Conservation (phyloP, 768 basidiomycete species). For the Pisolithus orientalis region DNA sequence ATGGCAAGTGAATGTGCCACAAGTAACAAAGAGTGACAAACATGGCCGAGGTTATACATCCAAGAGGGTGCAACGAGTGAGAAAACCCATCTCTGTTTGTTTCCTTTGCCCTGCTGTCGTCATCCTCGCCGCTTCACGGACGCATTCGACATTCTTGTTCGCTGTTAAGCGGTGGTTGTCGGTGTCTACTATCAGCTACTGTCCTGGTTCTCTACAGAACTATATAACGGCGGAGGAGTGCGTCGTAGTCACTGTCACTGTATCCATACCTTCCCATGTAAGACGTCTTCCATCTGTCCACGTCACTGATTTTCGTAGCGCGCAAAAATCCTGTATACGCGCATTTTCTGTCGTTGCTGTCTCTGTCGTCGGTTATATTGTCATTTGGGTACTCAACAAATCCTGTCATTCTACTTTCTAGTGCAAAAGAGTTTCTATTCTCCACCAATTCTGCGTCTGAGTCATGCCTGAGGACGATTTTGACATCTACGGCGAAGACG, state of each 20-base stretch:
- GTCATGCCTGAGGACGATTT: slow-evolving; percentile 73
- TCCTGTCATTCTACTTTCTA: slow-evolving; percentile 29
- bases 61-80: slow-evolving; percentile 1
- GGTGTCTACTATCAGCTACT: slow-evolving; percentile 17
- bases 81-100: slow-evolving; percentile 7
- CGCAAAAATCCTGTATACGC: slow-evolving; percentile 17
- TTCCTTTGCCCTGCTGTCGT: slow-evolving; percentile 4
- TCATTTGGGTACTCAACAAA: slow-evolving; percentile 33
- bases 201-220: slow-evolving; percentile 13
- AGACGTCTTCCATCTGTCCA: slow-evolving; percentile 14
- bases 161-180: slow-evolving; percentile 4
- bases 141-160: slow-evolving; percentile 5
- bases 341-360: slow-evolving; percentile 13
- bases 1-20: slow-evolving; percentile 12
- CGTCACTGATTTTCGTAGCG: slow-evolving; percentile 27
- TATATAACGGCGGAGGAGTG: slow-evolving; percentile 17
- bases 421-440: slow-evolving; percentile 31
- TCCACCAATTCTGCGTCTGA: slow-evolving; percentile 23
- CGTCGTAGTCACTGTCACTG: slow-evolving; percentile 21
- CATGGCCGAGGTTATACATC: slow-evolving; percentile 12
- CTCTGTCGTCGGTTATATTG: slow-evolving; percentile 26
- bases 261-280: slow-evolving; percentile 31
- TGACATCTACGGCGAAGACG: slow-evolving; percentile 77
- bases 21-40: slow-evolving; percentile 20
- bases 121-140: background rate